phyloP scores from a whole-genome alignment of 306 rosid species.

The Pachyrhizus erosus region DNA sequence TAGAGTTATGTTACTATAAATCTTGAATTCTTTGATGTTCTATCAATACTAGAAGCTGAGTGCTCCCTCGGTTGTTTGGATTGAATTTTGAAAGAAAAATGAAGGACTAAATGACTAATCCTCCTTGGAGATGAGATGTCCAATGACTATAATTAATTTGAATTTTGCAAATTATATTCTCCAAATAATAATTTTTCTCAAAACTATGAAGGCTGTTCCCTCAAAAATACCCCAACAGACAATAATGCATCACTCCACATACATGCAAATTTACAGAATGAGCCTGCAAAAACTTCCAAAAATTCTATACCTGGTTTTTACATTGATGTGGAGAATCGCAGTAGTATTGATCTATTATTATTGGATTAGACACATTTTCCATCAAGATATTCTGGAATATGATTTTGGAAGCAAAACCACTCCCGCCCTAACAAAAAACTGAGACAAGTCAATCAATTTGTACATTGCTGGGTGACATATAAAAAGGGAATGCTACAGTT shows the following conservation, averaged over 20 bases:
- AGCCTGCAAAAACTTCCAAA: neutral
- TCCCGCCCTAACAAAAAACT: slow-evolving; percentile 69
- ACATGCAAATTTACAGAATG: neutral
- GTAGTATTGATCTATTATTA: slow-evolving; percentile 83
- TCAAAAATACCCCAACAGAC: neutral
- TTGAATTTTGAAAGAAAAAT: neutral
- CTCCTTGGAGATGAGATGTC: slow-evolving; percentile 21
- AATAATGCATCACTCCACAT: neutral
- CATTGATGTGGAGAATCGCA: slow-evolving; percentile 78
- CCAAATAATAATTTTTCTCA: neutral
- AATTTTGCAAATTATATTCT: neutral
- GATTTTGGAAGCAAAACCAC: slow-evolving; percentile 70
- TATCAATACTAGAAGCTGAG: neutral
- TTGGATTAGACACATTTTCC: slow-evolving; percentile 89
- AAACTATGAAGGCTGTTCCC: neutral
- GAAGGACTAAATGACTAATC: neutral
- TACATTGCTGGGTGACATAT: neutral
- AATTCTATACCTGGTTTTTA: slow-evolving; percentile 69
- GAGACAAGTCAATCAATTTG: slow-evolving; percentile 8
- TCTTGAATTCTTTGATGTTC: neutral
- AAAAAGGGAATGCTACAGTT: neutral
- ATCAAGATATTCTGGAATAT: slow-evolving; percentile 73
- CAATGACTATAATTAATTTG: slow-evolving; percentile 7
- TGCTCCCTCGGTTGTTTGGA: neutral
- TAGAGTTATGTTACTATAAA: neutral